A percentile compares a stretch with the other conserved stretches of the same genome.
These are phyloP conservation scores for Nothophoma quercina DNA, from an alignment of 2,329 filamentous ascomycete species.

Conservation along the genomic window DNA sequence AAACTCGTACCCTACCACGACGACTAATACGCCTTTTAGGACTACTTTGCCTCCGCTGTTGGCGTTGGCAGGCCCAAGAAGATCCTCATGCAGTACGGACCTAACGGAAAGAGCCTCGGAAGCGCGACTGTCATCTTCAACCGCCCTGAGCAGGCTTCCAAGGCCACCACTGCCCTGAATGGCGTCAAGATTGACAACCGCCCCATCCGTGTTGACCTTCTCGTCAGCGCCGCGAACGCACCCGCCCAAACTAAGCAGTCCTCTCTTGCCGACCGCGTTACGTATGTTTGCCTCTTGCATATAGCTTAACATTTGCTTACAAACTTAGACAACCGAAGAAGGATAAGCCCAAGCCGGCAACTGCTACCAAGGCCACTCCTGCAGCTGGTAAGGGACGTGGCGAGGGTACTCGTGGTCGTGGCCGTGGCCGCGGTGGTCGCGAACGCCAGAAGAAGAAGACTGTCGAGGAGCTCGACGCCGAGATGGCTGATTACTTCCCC, in stretches of 20 bases:
- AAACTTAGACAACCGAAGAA: slow-evolving; percentile 68
- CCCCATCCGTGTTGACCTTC: slow-evolving; percentile 94
- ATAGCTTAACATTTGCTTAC: slow-evolving; percentile 10
- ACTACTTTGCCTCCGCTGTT: slow-evolving; percentile 90
- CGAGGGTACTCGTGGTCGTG: slow-evolving; percentile 52
- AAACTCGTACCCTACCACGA: slow-evolving; percentile 43
- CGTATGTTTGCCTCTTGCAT: slow-evolving; percentile 59
- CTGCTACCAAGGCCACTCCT: slow-evolving; percentile 71
- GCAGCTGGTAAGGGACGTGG: slow-evolving; percentile 54
- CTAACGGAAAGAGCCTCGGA: slow-evolving; percentile 88
- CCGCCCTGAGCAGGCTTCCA: slow-evolving; percentile 80
- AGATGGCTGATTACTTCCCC: slow-evolving; percentile 96
- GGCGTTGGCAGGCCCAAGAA: slow-evolving; percentile 91
- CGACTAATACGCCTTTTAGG: slow-evolving; percentile 82
- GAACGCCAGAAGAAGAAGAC: slow-evolving; percentile 85
- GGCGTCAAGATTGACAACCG: slow-evolving; percentile 88
- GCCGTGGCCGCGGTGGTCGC: slow-evolving; percentile 55
- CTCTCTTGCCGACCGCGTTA: slow-evolving; percentile 79
- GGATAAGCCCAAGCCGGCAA: slow-evolving; percentile 73
- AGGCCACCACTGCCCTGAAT: slow-evolving; percentile 84
- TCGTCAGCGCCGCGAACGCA: slow-evolving; percentile 78
- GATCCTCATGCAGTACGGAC: slow-evolving; percentile 90
- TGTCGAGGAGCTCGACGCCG: slow-evolving; percentile 91
- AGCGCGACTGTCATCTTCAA: slow-evolving; percentile 89
- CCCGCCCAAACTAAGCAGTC: slow-evolving; percentile 74